Percentiles rank a stretch among this genome's conserved stretches.
phyloP scores from a whole-genome alignment of 768 basidiomycete species.

The Leccinum rimulosum region DNA sequence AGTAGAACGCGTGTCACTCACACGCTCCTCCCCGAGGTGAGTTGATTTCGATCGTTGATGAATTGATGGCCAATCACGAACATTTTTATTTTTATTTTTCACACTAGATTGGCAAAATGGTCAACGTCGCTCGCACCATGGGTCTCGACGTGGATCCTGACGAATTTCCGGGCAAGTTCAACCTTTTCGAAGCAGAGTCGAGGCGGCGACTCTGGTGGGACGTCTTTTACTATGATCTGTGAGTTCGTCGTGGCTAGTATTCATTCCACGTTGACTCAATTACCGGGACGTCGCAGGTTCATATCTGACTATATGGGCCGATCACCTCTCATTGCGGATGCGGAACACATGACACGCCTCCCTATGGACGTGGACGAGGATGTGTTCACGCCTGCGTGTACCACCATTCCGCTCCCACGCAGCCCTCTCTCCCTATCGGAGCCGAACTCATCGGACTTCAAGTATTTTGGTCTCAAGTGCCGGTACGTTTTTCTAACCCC shows the following conservation, averaged over 20 bases:
- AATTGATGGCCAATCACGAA: conserved; percentile 19
- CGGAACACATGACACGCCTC: conserved; percentile 52
- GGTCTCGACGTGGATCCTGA: conserved; percentile 62
- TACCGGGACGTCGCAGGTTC: conserved; percentile 44
- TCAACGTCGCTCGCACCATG: conserved; percentile 62
- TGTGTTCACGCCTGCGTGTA: conserved; percentile 46
- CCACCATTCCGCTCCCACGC: conserved; percentile 40
- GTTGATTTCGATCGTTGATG: conserved; percentile 27
- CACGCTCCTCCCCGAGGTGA: conserved; percentile 27
- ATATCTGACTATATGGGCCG: conserved; percentile 66
- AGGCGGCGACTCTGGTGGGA: conserved; percentile 76
- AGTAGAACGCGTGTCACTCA: conserved; percentile 43
- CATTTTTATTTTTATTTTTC: neutral
- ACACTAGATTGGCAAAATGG: conserved; percentile 62
- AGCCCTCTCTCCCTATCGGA: conserved; percentile 24
- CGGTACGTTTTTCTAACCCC: conserved; percentile 39
- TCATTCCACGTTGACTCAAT: conserved; percentile 9
- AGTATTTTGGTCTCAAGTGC: conserved; percentile 58
- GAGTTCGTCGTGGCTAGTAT: conserved; percentile 29
- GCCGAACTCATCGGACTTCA: conserved; percentile 35
- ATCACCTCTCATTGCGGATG: conserved; percentile 55
- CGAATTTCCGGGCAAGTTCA: conserved; percentile 46
- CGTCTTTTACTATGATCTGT: conserved; percentile 75
- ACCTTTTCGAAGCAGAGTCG: conserved; percentile 49
- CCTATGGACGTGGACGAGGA: conserved; percentile 60